Percentiles rank a stretch among this genome's conserved stretches.
phyloP scores from a whole-genome alignment of 1,284 basidiomycete species.

The Rhodotorula sp. region DNA sequence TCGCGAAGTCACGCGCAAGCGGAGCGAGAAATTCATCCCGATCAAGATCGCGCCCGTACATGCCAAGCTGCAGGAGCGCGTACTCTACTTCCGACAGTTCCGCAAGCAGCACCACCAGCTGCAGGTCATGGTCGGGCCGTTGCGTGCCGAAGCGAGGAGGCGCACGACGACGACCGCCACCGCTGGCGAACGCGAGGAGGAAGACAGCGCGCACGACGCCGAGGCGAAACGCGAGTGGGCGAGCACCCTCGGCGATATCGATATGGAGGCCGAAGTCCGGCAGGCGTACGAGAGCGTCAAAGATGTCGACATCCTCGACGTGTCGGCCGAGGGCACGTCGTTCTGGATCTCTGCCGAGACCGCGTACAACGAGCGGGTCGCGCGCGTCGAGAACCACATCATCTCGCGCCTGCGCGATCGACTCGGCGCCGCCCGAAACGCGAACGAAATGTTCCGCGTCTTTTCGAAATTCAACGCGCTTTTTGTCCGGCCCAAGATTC shows the following conservation, averaged over 20 bases:
- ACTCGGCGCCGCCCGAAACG: constrained; percentile 91
- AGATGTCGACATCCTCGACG: constrained; percentile 92
- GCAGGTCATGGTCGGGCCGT: constrained; percentile 91
- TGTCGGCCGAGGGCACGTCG: constrained; percentile 90
- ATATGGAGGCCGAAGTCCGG: constrained; percentile 81
- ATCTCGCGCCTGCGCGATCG: constrained; percentile 88
- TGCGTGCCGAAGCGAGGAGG: constrained; percentile 64
- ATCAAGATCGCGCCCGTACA: constrained; percentile 94
- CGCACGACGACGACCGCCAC: constrained; percentile 57
- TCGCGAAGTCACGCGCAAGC: constrained; percentile 87
- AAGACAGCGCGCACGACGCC: constrained; percentile 48
- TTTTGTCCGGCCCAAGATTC: constrained; percentile 94
- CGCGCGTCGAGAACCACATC: constrained; percentile 96
- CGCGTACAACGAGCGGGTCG: constrained; percentile 95
- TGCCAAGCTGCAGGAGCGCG: constrained; percentile 82
- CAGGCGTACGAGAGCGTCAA: constrained; percentile 82
- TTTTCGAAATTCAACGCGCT: constrained; percentile 98
- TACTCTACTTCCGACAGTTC: constrained; percentile 85
- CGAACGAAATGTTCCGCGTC: constrained; percentile 98
- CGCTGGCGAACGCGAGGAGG: background rate
- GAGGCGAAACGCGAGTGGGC: constrained; percentile 44
- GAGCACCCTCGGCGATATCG: constrained; percentile 63
- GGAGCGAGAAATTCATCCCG: constrained; percentile 90
- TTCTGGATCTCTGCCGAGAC: constrained; percentile 97
- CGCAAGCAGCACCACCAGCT: constrained; percentile 96